Evolutionary conservation across 192 early-diverging fungal species (phyloP).

Genomic region (Paraglomus occultum): DNA sequence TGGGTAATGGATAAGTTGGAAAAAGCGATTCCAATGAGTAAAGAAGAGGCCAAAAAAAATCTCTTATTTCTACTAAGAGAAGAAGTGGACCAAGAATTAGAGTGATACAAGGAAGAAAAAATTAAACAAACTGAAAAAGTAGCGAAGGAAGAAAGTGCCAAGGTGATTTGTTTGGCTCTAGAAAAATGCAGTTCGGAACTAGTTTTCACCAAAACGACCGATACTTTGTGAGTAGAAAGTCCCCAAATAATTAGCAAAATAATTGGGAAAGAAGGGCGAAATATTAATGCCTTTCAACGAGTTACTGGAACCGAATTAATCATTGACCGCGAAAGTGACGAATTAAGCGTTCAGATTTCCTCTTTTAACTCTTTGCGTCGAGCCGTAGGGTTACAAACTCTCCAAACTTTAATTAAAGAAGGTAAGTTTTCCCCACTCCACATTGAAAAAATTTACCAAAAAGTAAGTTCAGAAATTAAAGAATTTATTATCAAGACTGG

Average conservation of each 20-base stretch:
- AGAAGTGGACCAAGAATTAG: not conserved
- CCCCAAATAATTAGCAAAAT: not conserved
- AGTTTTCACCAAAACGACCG: not conserved
- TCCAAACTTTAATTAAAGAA: not conserved
- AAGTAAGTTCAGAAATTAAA: constrained; percentile 1
- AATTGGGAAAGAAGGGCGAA: constrained; percentile 7
- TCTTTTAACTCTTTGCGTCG: constrained; percentile 11
- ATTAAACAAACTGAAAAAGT: not conserved
- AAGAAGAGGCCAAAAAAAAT: not conserved
- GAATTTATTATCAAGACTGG: not conserved
- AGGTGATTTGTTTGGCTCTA: not conserved
- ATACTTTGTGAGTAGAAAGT: not conserved
- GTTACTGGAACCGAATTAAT: not conserved
- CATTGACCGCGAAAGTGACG: not conserved
- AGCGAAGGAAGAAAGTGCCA: not conserved
- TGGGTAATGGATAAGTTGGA: not conserved
- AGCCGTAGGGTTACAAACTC: not conserved
- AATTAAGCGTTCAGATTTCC: not conserved
- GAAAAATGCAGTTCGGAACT: constrained; percentile 5
- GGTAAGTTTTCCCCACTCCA: not conserved
- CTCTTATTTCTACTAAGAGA: not conserved
- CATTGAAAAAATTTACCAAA: constrained; percentile 7
- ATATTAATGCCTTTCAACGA: constrained; percentile 8
- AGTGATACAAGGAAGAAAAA: not conserved
- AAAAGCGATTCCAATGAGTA: not conserved